phyloP scores from a whole-genome alignment of 2,329 filamentous ascomycete genomes.

The Cladosporium sp. region DNA sequence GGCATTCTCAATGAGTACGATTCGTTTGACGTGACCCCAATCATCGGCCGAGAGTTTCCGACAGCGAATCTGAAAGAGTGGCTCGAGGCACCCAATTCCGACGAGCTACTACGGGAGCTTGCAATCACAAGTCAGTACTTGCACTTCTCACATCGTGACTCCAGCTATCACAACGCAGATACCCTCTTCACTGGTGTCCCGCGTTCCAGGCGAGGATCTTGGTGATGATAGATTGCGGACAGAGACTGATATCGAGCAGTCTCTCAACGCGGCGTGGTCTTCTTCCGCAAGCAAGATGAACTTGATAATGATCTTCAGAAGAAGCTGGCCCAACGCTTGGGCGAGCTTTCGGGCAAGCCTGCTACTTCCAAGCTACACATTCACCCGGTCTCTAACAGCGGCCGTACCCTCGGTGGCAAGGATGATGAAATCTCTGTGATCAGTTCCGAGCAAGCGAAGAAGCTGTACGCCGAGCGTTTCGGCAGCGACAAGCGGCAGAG shows the following conservation, averaged over 20 bases:
- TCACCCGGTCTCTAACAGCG: slow-evolving; percentile 55
- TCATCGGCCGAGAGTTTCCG: slow-evolving; percentile 49
- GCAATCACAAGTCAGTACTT: slow-evolving; percentile 53
- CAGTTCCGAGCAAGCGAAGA: slow-evolving; percentile 53
- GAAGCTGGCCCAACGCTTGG: slow-evolving; percentile 57
- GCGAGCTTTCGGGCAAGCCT: slow-evolving; percentile 57
- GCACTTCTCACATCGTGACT: background rate
- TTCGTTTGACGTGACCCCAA: slow-evolving; percentile 48
- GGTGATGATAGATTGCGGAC: background rate
- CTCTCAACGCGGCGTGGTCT: slow-evolving; percentile 65
- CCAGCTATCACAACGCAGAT: background rate
- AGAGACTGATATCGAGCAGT: slow-evolving; percentile 41
- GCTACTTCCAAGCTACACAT: slow-evolving; percentile 56
- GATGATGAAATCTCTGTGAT: slow-evolving; percentile 64
- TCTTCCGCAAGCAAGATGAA: slow-evolving; percentile 62
- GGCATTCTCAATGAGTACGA: slow-evolving; percentile 43
- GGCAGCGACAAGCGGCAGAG: slow-evolving; percentile 36
- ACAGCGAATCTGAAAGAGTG: slow-evolving; percentile 34
- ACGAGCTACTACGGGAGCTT: slow-evolving; percentile 37
- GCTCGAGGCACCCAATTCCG: slow-evolving; percentile 32
- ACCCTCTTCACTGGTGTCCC: background rate
- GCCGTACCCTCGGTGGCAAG: slow-evolving; percentile 45
- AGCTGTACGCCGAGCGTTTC: slow-evolving; percentile 41
- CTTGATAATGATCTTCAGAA: slow-evolving; percentile 61
- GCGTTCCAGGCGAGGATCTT: background rate